Conservation (phyloP, 2,329 filamentous ascomycete genomes). For the Trichoderma brevicompactum region DNA sequence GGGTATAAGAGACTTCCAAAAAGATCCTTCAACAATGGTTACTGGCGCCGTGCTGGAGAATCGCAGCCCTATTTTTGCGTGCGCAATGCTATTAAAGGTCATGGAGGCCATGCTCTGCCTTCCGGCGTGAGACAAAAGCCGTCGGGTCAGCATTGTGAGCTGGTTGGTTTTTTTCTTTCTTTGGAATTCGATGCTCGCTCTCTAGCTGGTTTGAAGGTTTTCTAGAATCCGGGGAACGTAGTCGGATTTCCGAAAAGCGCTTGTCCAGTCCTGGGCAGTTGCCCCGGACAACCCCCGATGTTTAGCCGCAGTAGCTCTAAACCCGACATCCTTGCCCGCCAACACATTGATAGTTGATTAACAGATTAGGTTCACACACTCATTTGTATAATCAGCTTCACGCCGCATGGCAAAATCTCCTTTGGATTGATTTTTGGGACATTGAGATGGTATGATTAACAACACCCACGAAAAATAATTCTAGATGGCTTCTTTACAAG, state of each 20-base stretch:
- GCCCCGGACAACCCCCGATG: constrained; percentile 44
- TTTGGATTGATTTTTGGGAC: constrained; percentile 33
- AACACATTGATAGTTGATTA: constrained; percentile 14
- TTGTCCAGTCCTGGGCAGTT: constrained; percentile 35
- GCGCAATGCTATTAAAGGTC: background rate
- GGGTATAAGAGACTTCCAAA: constrained; percentile 73
- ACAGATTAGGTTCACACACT: constrained; percentile 29
- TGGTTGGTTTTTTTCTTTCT: background rate
- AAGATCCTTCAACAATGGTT: constrained; percentile 59
- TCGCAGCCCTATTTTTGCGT: constrained; percentile 33
- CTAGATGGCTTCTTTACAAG: constrained; percentile 51
- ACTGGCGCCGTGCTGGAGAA: constrained; percentile 49
- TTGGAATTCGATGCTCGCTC: background rate
- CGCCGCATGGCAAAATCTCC: constrained; percentile 34
- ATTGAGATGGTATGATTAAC: constrained; percentile 43
- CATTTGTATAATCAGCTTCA: constrained; percentile 33
- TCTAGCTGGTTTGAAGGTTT: background rate
- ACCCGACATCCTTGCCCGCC: background rate
- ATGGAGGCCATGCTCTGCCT: constrained; percentile 8
- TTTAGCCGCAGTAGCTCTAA: constrained; percentile 38
- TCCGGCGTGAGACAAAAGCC: background rate
- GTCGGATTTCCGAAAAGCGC: constrained; percentile 19
- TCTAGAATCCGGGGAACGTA: constrained; percentile 16
- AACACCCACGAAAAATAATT: constrained; percentile 35
- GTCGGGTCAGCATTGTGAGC: constrained; percentile 29